Evolutionary conservation across 2,329 filamentous ascomycete genomes (phyloP).

Genomic region (Cercospora zeae-maydis): DNA sequence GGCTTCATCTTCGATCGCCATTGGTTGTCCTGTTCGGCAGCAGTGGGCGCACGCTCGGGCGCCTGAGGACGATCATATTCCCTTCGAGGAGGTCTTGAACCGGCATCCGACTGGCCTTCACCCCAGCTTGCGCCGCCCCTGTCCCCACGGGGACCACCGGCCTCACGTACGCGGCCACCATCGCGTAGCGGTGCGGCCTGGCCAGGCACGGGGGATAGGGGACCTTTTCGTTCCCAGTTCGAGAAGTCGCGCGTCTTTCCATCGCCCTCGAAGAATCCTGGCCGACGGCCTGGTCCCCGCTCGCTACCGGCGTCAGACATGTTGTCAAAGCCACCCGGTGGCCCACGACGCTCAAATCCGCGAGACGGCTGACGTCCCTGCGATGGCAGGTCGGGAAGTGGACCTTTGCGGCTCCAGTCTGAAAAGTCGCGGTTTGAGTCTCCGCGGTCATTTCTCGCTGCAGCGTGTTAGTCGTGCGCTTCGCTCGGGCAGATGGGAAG

Average conservation of each 20-base stretch:
- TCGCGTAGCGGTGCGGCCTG: conserved; percentile 48
- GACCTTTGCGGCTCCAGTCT: conserved; percentile 92
- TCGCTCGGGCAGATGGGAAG: not conserved
- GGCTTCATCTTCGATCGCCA: conserved; percentile 91
- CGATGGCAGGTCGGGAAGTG: conserved; percentile 69
- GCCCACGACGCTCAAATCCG: conserved; percentile 36
- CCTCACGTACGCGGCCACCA: conserved; percentile 57
- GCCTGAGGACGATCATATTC: conserved; percentile 65
- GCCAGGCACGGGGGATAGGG: conserved; percentile 66
- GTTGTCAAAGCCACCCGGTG: conserved; percentile 30
- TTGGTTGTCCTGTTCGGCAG: conserved; percentile 86
- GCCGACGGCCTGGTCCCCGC: conserved; percentile 57
- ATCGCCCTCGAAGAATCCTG: conserved; percentile 64
- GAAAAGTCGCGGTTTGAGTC: conserved; percentile 70
- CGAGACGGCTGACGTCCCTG: conserved; percentile 45
- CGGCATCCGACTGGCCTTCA: conserved; percentile 65
- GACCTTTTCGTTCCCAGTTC: conserved; percentile 94
- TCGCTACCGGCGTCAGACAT: conserved; percentile 53
- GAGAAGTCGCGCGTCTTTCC: conserved; percentile 75
- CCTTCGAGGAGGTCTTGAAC: conserved; percentile 73
- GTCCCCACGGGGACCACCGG: conserved; percentile 50
- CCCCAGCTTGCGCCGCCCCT: conserved; percentile 69
- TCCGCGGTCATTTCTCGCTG: conserved; percentile 56
- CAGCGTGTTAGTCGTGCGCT: conserved; percentile 11
- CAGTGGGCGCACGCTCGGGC: conserved; percentile 68